phyloP scores from a whole-genome alignment of 1,284 basidiomycete species.

The Boletus sp. region DNA sequence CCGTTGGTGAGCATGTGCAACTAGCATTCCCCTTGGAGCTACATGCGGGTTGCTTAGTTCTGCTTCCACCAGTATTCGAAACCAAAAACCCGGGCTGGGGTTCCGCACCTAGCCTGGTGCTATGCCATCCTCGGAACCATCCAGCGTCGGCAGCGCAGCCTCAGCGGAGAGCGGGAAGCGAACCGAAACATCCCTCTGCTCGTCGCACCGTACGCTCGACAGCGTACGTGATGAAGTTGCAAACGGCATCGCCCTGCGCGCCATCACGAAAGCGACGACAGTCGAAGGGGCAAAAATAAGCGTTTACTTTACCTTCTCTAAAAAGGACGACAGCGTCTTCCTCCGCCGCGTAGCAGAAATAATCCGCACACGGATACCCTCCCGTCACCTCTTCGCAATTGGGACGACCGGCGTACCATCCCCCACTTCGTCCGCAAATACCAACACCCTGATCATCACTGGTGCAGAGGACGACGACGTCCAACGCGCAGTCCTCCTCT shows the following conservation, averaged over 20 bases:
- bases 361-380: constrained; percentile 39
- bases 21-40: no score
- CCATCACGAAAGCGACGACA: constrained; percentile 46
- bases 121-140: constrained; percentile 28
- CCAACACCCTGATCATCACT: constrained; percentile 51
- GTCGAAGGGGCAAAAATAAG: constrained; percentile 52
- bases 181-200: not conserved
- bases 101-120: no score
- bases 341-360: constrained; percentile 48
- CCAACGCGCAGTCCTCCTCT: constrained; percentile 59
- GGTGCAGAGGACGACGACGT: constrained; percentile 52
- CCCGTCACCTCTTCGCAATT: constrained; percentile 55
- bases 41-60: no score
- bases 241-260: constrained; percentile 51
- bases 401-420: constrained; percentile 41
- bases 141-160: constrained; percentile 16
- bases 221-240: constrained; percentile 62
- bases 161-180: constrained; percentile 3
- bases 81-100: no score
- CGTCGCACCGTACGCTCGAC: constrained; percentile 44
- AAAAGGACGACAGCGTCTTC: constrained; percentile 49
- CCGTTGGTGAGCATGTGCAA: no score
- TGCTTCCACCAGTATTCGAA: no score
- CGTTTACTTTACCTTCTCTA: constrained; percentile 55
- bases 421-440: constrained; percentile 17